phyloP scores from a whole-genome alignment of 2,329 filamentous ascomycete genomes.

The Fusarium sp. region DNA sequence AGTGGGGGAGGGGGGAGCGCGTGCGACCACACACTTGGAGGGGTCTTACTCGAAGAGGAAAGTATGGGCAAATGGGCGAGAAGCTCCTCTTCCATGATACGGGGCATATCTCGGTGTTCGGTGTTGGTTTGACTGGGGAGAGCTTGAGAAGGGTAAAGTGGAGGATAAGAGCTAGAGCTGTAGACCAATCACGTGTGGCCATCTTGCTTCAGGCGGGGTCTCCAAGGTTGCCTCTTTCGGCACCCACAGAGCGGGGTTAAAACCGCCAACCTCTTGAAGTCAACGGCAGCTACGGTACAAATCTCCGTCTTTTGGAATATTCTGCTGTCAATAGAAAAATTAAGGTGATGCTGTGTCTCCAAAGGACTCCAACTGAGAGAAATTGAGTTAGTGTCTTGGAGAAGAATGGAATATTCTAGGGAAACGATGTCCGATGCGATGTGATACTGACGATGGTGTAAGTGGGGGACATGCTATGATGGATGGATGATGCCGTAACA shows the following conservation, averaged over 20 bases:
- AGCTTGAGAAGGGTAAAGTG: slow-evolving; percentile 20
- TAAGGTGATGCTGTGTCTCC: slow-evolving; percentile 6
- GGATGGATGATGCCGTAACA: slow-evolving; percentile 28
- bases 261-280: slow-evolving; percentile 1
- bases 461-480: slow-evolving; percentile 25
- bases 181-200: slow-evolving; percentile 9
- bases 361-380: slow-evolving; percentile 10
- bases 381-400: slow-evolving; percentile 2
- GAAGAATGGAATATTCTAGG: slow-evolving; percentile 14
- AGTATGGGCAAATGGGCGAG: slow-evolving; percentile 30
- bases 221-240: slow-evolving; percentile 22
- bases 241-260: slow-evolving; percentile 25
- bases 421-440: slow-evolving; percentile 14
- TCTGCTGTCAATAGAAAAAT: neutral
- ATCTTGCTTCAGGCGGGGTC: slow-evolving; percentile 22
- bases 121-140: slow-evolving; percentile 31
- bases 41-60: slow-evolving; percentile 42
- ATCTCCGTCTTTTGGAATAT: slow-evolving; percentile 17
- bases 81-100: slow-evolving; percentile 14
- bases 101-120: slow-evolving; percentile 50
- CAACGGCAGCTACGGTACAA: slow-evolving; percentile 32
- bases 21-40: slow-evolving; percentile 30
- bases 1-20: slow-evolving; percentile 35
- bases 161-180: slow-evolving; percentile 9
- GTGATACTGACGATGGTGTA: slow-evolving; percentile 17